Base-by-base conservation (phyloP, 441 rosid genomes). In the Theobroma grandiflorum region DNA sequence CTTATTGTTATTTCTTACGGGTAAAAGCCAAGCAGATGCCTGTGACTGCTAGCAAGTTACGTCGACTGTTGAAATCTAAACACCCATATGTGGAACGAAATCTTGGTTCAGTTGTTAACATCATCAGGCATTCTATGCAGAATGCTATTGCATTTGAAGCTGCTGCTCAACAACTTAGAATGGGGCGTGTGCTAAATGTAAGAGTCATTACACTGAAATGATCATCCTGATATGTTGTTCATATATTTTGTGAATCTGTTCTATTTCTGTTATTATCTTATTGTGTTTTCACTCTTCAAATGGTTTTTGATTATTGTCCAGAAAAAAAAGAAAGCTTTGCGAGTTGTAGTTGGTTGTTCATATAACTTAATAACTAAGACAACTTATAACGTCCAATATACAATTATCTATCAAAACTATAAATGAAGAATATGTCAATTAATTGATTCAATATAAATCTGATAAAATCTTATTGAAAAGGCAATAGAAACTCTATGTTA, bases 21-120 rank as follows among this genome's bases (percentile, higher is more conserved):
- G 43, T 58, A 82, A 89, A 84, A 96, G 99, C 98, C 80, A 94
- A 89, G 84, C 89, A 95, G 81, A 92, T 93, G 97, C 98, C 98
- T 73, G 81, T 87, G 80, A 89, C 89, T 74, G 81, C 85, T 67
- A 82, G 81, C 74, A 88, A 89, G 87, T 86, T 95, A 81, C 91
- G 85, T 22, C 89, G 89, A 57, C 52, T 85, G 77, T 76, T 95
- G 84, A 92, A 90, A 80, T 81, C 94, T 67, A 91, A 87, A 89
- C 95, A 85, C 84, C 86, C 91, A 9, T 96, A 86, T 85, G 79
- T 93, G 57, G 98, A 95, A 78, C 90, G 92, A 55, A 86, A 91
- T 74, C 87, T 95, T 70, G 89, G 84, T 61, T 77, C 90, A 1
- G 86, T 92, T 58, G 87, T 91, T 80, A 89, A 76, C 83, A 88